These are phyloP conservation scores for Eucalyptus tenuipes DNA, from an alignment of 345 rosid genomes.

Conservation along the genomic window DNA sequence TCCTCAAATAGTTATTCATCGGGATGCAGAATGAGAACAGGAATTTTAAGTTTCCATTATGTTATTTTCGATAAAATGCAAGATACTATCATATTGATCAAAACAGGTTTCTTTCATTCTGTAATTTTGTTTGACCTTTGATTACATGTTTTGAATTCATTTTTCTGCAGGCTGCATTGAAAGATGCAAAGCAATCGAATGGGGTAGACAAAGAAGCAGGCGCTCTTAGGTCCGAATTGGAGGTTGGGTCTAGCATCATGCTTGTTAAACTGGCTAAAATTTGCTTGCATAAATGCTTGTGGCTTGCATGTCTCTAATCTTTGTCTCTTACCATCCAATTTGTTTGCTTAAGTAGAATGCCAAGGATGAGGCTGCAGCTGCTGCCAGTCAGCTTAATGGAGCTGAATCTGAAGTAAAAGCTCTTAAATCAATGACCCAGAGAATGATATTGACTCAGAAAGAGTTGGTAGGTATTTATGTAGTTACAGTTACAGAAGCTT, in stretches of 20 bases:
- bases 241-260: conserved; percentile 24
- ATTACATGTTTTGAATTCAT: background rate
- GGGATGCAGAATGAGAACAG: background rate
- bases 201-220: conserved; percentile 54
- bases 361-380: conserved; percentile 48
- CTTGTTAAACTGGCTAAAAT: background rate
- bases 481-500: background rate
- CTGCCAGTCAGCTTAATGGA: conserved; percentile 48
- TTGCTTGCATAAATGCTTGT: background rate
- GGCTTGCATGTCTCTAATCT: background rate
- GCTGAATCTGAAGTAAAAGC: conserved; percentile 81
- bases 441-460: conserved; percentile 94
- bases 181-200: conserved; percentile 62
- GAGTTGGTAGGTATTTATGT: conserved; percentile 77
- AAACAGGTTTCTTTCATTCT: background rate
- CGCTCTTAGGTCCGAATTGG: conserved; percentile 59
- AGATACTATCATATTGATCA: background rate
- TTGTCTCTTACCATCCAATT: background rate
- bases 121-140: background rate
- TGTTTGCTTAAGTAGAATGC: conserved; percentile 35
- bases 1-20: background rate
- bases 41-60: background rate
- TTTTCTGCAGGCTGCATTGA: conserved; percentile 66
- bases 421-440: conserved; percentile 80
- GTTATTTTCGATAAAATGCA: background rate